phyloP scores from a whole-genome alignment of 768 basidiomycete species.

The Neoboletus brunneissimus region DNA sequence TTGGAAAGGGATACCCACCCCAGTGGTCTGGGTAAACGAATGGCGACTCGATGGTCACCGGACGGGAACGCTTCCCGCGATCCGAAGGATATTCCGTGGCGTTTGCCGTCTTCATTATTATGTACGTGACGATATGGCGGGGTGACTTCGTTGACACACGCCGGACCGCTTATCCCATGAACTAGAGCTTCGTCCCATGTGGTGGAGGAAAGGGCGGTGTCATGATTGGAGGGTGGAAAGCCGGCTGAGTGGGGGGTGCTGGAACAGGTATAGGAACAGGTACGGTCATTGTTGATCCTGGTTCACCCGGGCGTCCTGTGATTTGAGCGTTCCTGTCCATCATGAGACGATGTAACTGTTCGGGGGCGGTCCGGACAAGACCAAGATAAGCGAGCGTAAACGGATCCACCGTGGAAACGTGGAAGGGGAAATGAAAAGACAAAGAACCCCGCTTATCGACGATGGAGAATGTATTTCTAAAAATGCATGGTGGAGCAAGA shows the following conservation, averaged over 20 bases:
- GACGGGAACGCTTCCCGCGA: slow-evolving; percentile 9
- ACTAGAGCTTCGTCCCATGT: slow-evolving; percentile 33
- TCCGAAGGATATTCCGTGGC: neutral
- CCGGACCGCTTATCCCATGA: neutral
- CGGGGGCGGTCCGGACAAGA: slow-evolving; percentile 11
- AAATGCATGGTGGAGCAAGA: slow-evolving; percentile 1
- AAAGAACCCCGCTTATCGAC: neutral
- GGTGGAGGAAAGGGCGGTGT: slow-evolving; percentile 29
- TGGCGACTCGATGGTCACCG: neutral
- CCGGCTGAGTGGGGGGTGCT: slow-evolving; percentile 17
- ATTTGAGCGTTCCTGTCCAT: slow-evolving; percentile 68
- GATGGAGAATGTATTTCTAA: neutral
- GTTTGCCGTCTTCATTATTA: slow-evolving; percentile 14
- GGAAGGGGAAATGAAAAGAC: slow-evolving; percentile 6
- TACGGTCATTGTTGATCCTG: slow-evolving; percentile 5
- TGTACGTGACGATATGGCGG: slow-evolving; percentile 19
- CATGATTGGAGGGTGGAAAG: slow-evolving; percentile 31
- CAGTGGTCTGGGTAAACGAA: neutral
- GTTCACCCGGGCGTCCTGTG: slow-evolving; percentile 42
- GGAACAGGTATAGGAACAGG: slow-evolving; percentile 26
- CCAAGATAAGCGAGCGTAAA: slow-evolving; percentile 12
- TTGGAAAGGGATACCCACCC: slow-evolving; percentile 3
- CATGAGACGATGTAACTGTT: slow-evolving; percentile 66
- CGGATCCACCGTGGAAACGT: slow-evolving; percentile 5
- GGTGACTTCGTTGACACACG: neutral